phyloP scores from a whole-genome alignment of 164 flowering plant species.

The Hamamelis virginiana region DNA sequence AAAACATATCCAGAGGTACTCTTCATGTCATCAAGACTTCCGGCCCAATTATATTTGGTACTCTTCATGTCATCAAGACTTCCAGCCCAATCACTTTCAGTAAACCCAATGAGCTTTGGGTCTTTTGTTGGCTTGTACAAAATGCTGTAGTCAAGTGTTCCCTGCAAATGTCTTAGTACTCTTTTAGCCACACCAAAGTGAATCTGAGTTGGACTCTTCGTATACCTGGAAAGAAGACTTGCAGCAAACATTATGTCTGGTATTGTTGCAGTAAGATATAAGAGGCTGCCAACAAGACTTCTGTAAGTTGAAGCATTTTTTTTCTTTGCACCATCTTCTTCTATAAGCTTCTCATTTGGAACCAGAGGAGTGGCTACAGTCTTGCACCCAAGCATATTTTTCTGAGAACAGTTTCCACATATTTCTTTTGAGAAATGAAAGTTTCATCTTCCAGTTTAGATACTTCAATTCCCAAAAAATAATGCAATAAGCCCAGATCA shows the following conservation, averaged over 20 bases:
- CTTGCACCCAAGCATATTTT: neutral
- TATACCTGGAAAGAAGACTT: neutral
- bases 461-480: neutral
- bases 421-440: neutral
- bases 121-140: no score
- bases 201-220: neutral
- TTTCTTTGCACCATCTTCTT: neutral
- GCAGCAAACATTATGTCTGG: neutral
- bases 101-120: no score
- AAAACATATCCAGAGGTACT: no score
- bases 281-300: neutral
- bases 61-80: no score
- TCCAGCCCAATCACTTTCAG: no score
- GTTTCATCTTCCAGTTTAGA: neutral
- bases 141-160: no score
- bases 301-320: neutral
- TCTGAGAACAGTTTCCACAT: neutral
- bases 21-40: no score
- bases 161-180: no score
- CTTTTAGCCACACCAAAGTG: neutral
- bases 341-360: neutral
- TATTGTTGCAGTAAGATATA: neutral
- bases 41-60: no score
- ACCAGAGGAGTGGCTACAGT: neutral
- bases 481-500: neutral